Percentiles rank a stretch among this genome's conserved stretches.
Conservation (phyloP, 176 grass and related monocot genomes). For the Zoysia japonica region DNA sequence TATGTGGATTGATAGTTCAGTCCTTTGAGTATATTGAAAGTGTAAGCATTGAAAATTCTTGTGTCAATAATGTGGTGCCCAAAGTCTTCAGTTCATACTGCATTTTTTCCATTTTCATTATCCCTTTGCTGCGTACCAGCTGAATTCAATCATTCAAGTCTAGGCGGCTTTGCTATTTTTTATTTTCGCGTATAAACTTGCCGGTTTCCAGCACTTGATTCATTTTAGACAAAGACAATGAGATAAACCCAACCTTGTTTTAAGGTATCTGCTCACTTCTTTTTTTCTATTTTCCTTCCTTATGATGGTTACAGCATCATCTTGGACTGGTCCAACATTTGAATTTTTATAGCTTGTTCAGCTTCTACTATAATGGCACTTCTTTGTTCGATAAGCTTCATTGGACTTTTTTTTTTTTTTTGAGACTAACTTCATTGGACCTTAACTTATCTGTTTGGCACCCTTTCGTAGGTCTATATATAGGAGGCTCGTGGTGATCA, state of each 20-base stretch:
- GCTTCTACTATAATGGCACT: not conserved
- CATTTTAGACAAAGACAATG: not conserved
- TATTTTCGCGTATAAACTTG: constrained; percentile 2
- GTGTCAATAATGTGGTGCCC: not conserved
- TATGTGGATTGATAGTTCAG: not conserved
- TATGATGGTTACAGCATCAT: constrained; percentile 14
- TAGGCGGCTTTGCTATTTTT: no score
- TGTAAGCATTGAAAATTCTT: constrained; percentile 3
- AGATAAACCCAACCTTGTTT: constrained; percentile 1
- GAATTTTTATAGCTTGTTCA: constrained; percentile 1
- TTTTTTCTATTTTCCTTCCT: not conserved
- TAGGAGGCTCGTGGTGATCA: constrained; percentile 23
- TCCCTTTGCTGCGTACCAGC: not conserved
- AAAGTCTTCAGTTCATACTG: constrained; percentile 26
- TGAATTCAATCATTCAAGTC: no score
- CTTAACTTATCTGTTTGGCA: constrained; percentile 16
- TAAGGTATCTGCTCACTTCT: not conserved
- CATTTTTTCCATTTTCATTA: not conserved
- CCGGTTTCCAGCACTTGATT: not conserved
- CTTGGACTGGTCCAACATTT: constrained; percentile 11
- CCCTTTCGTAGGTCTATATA: constrained; percentile 36
- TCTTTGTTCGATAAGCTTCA: constrained; percentile 15
- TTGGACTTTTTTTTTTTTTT: no score
- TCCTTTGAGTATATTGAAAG: not conserved
- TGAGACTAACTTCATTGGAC: not conserved